Evolutionary conservation across 140 eudicot species (phyloP).

Genomic region (Cichorium intybus): DNA sequence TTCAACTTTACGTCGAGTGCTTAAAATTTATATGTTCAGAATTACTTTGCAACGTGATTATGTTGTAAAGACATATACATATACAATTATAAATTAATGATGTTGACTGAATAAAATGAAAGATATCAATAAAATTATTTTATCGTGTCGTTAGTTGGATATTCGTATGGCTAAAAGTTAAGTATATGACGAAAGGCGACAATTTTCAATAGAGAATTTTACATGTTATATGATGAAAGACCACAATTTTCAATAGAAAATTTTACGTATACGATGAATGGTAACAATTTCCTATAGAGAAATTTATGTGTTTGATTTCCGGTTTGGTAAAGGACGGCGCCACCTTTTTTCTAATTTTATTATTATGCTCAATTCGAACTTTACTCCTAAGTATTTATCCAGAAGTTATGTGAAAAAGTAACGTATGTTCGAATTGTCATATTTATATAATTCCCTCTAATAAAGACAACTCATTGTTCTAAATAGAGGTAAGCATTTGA

Average conservation of each 20-base stretch:
- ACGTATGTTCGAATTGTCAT: too few species aligned
- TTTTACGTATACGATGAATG: too few species aligned
- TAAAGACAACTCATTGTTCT: too few species aligned
- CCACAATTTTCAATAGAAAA: background rate
- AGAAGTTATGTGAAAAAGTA: too few species aligned
- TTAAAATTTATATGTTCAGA: constrained; percentile 1
- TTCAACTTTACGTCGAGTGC: constrained; percentile 57
- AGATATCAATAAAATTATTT: background rate
- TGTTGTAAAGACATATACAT: background rate
- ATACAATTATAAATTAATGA: background rate
- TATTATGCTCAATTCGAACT: too few species aligned
- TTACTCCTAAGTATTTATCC: too few species aligned
- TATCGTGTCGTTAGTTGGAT: background rate
- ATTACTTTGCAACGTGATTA: background rate
- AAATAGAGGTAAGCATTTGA: too few species aligned
- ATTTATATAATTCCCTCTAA: too few species aligned
- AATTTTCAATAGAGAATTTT: too few species aligned
- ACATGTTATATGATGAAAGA: too few species aligned
- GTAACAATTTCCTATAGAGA: background rate
- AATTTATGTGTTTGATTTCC: background rate
- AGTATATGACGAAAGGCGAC: background rate
- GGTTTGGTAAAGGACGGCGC: too few species aligned
- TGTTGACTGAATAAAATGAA: background rate
- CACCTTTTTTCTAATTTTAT: too few species aligned
- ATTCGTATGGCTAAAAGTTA: background rate